phyloP scores from a whole-genome alignment of 805 yeast species.

The Blastobotrys chiropterorum region DNA sequence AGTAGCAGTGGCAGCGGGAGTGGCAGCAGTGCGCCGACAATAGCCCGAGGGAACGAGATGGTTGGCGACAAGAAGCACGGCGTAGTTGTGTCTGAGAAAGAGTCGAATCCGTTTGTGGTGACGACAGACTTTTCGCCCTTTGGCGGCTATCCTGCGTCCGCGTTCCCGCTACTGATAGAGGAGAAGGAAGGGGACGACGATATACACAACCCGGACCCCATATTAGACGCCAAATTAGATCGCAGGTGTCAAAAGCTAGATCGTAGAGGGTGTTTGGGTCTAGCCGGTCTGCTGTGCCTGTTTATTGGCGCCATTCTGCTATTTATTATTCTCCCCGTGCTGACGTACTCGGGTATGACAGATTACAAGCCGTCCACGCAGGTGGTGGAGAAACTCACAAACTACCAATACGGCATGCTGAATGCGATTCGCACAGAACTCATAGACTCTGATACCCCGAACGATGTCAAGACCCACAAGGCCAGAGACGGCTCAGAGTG shows the following conservation, averaged over 20 bases:
- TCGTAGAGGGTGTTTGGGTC: slow-evolving; percentile 30
- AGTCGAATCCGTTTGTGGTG: slow-evolving; percentile 26
- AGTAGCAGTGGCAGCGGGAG: neutral
- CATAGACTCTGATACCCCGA: slow-evolving; percentile 72
- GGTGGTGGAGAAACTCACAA: slow-evolving; percentile 39
- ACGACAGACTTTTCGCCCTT: slow-evolving; percentile 57
- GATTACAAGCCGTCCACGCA: slow-evolving; percentile 7
- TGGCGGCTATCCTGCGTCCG: slow-evolving; percentile 93
- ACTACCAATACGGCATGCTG: slow-evolving; percentile 51
- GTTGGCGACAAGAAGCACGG: slow-evolving; percentile 18
- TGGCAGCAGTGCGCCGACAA: neutral
- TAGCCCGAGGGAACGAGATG: slow-evolving; percentile 15
- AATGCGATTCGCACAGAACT: slow-evolving; percentile 54
- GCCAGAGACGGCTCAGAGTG: slow-evolving; percentile 60
- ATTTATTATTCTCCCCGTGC: slow-evolving; percentile 73
- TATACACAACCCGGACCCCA: slow-evolving; percentile 92
- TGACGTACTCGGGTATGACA: slow-evolving; percentile 73
- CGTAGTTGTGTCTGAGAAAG: slow-evolving; percentile 13
- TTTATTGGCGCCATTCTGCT: slow-evolving; percentile 55
- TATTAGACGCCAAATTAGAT: slow-evolving; percentile 81
- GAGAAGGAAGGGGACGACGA: slow-evolving; percentile 95
- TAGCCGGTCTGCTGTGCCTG: slow-evolving; percentile 42
- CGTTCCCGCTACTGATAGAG: slow-evolving; percentile 84
- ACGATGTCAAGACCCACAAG: slow-evolving; percentile 40
- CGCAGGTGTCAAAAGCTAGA: slow-evolving; percentile 31